Base-by-base conservation (phyloP, 495 filamentous ascomycete genomes). In the Penicillium lagena region DNA sequence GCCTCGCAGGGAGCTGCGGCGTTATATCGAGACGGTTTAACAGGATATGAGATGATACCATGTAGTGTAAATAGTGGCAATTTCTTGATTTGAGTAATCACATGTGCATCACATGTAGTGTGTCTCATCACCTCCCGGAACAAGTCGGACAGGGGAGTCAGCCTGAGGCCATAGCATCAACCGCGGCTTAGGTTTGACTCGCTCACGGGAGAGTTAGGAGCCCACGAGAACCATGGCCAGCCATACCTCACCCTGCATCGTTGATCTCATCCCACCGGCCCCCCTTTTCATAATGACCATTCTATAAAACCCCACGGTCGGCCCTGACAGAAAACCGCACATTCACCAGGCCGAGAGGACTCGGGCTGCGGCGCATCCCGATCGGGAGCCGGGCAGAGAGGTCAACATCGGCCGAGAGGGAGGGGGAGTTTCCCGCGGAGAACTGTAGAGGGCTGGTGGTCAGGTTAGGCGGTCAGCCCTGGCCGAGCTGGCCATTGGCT, bases 1-100 rank as follows among this genome's bases (percentile, higher is more conserved):
- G 14, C 11, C 36, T 34, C 47, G 7, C 42, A 77, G 73, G 73
- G 72, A 77, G 60, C 63, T 77, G 43, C 50, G 62, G 43, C 60
- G 73, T 28, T 76, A 76, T 49, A 76, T 76, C 45, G 73, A 76
- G 51, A 75, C 73, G 9, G 72, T 75, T 22, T 60, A 34, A 42
- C 15, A 10, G 27, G 30, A 41, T 11, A 41, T 13, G 12, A 29
- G 4, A 41, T n/a, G 13, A 27, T 29, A 31, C 4, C 30, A 13
- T 29, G 2, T 22, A 22, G 22, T 22, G 22, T 22, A 22, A 22
- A 22, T 22, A 22, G 22, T 22, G 22, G 22, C 22, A 22, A 22
- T 22, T 22, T 22, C 22, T 22, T 22, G 22, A 22, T 22, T 22
- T 22, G 22, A 4, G 1, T 17, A 1, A 39, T 43, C 46, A 39